Conservation (phyloP, 2,329 filamentous ascomycete genomes). For the Dendryphion nanum region DNA sequence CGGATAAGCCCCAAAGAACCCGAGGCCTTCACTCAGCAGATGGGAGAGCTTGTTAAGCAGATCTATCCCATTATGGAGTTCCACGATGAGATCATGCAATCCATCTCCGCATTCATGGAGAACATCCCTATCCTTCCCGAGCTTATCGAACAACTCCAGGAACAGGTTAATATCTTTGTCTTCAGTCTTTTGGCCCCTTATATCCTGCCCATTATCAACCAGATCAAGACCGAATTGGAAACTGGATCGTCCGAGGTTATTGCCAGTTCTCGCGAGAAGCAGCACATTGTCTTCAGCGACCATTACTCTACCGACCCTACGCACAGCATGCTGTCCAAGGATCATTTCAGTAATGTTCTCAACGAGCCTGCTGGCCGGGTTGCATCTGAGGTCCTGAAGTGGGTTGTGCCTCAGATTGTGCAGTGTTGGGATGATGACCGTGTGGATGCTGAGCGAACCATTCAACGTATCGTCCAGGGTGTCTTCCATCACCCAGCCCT, state of each 20-base stretch:
- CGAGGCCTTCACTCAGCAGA: constrained; percentile 78
- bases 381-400: constrained; percentile 74
- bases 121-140: constrained; percentile 83
- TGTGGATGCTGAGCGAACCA: constrained; percentile 65
- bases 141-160: constrained; percentile 80
- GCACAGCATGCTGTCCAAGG: constrained; percentile 94
- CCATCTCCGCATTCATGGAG: constrained; percentile 74
- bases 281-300: constrained; percentile 82
- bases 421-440: constrained; percentile 78
- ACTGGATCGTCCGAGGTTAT: constrained; percentile 88
- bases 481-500: constrained; percentile 88
- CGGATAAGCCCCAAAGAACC: constrained; percentile 74
- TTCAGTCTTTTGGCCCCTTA: constrained; percentile 91
- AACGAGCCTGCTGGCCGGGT: constrained; percentile 86
- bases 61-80: constrained; percentile 89
- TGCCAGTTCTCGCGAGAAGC: constrained; percentile 76
- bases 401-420: constrained; percentile 88
- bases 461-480: constrained; percentile 75
- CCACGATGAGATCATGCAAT: constrained; percentile 84
- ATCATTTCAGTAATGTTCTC: constrained; percentile 86
- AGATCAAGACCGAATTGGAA: constrained; percentile 83
- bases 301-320: constrained; percentile 77
- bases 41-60: constrained; percentile 70
- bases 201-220: constrained; percentile 77
- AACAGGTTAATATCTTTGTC: constrained; percentile 84